phyloP scores from a whole-genome alignment of 1,284 basidiomycete genomes.

The Heimioporus retisporus region DNA sequence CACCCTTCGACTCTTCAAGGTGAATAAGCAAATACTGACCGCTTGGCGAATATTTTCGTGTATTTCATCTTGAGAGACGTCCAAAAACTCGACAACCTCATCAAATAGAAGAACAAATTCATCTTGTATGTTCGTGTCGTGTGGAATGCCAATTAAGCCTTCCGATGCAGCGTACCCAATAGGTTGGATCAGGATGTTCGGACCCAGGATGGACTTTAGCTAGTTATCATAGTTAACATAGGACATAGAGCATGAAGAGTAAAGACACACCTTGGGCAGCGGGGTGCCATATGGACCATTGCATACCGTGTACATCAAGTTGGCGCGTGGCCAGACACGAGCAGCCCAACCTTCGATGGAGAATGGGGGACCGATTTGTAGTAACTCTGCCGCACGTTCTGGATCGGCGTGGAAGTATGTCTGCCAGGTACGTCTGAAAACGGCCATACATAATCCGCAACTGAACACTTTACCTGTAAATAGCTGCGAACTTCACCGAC shows the following conservation, averaged over 20 bases:
- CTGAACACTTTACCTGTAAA: slow-evolving; percentile 17
- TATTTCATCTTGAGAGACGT: background rate
- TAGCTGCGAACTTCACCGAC: slow-evolving; percentile 22
- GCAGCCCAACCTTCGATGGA: slow-evolving; percentile 7
- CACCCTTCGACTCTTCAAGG: too few relatives aligned
- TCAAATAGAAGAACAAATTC: slow-evolving; percentile 12
- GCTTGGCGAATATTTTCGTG: too few relatives aligned
- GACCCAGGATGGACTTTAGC: slow-evolving; percentile 30
- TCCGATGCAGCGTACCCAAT: slow-evolving; percentile 23
- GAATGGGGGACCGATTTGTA: background rate
- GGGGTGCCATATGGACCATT: background rate
- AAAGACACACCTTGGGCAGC: background rate
- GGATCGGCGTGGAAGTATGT: slow-evolving; percentile 11
- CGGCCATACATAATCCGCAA: too few relatives aligned
- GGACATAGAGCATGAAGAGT: background rate
- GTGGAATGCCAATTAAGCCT: slow-evolving; percentile 4
- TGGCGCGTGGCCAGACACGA: slow-evolving; percentile 4
- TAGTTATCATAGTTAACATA: slow-evolving; percentile 4
- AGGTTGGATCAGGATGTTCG: slow-evolving; percentile 10
- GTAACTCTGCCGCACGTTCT: slow-evolving; percentile 6
- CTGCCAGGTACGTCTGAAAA: slow-evolving; percentile 2
- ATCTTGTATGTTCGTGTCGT: slow-evolving; percentile 7
- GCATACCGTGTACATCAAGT: too few relatives aligned
- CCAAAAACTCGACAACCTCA: slow-evolving; percentile 24
- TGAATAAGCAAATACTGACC: too few relatives aligned